Base-by-base conservation (phyloP, 129 eudicot genomes). In the Lonicera japonica region DNA sequence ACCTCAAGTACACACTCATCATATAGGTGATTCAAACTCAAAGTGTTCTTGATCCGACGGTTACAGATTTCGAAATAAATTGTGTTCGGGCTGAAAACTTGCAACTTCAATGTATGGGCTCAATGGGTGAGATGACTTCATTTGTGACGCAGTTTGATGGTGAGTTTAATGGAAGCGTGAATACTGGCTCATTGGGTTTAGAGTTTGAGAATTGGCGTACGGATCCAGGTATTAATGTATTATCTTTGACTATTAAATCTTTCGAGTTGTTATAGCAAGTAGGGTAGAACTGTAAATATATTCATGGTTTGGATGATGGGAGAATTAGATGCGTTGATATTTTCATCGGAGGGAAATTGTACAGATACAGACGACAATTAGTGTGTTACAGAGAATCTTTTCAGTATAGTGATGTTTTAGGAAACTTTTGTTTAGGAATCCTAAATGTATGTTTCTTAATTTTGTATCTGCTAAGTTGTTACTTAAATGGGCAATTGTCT, bases 151-250 rank as follows among this genome's bases (percentile, higher is more conserved):
- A 61, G 57, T 14, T 43, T 17, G 50, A 25, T 61, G 0, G 13
- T 5, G 64, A 60, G 50, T 51, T 63, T 8, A 56, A 47, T 52
- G 71, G 38, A 56, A 61, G 25, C 70, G 21, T 21, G 10, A 47
- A 61, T 70, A 38, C 68, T 58, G 86, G 64, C 15, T 56, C 68
- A 0, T 46, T 58, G 45, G 78, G 81, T 63, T 73, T 73, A 19
- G 64, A 69, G 63, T 66, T 50, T 53, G 85, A 76, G 25, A 59
- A 58, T 72, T 84, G 86, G 86, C 50, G 57, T 63, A 72, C 58
- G 60, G 90, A 80, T 61, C 7, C 83, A 71, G 80, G 86, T 67
- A 67, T 25, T 21, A 58, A 71, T 78, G 86, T 67, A 67, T 25
- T 21, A 58, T 75, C 56, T 88, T 82, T 41, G 87, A 86, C 43